phyloP scores from a whole-genome alignment of 2,329 filamentous ascomycete species.

The Pseudogymnoascus sp. region DNA sequence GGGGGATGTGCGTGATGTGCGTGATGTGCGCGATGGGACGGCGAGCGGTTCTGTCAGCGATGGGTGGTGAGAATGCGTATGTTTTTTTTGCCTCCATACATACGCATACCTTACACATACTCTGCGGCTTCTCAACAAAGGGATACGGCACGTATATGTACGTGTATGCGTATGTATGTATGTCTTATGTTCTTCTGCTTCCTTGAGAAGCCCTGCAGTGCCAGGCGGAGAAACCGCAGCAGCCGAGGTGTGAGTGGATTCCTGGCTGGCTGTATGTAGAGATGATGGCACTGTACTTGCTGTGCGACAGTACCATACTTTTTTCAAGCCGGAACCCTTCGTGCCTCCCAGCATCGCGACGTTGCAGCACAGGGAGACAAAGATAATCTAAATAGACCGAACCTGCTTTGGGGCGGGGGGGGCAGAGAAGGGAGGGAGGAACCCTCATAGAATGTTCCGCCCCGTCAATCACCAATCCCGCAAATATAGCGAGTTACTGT shows the following conservation, averaged over 20 bases:
- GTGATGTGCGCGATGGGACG: background rate
- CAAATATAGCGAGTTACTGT: background rate
- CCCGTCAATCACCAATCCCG: background rate
- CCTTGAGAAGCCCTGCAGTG: background rate
- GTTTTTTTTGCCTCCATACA: background rate
- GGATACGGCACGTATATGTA: background rate
- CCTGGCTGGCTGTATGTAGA: background rate
- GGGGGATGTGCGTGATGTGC: background rate
- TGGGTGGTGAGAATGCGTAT: background rate
- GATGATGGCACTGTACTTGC: background rate
- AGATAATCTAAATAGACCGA: background rate
- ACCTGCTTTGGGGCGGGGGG: background rate
- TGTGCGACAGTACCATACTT: background rate
- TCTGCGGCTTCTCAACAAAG: background rate
- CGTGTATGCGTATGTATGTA: background rate
- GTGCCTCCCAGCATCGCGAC: background rate
- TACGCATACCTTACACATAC: background rate
- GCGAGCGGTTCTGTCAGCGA: background rate
- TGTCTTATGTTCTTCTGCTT: background rate
- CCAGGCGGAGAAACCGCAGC: background rate
- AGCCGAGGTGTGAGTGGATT: slow-evolving; percentile 2
- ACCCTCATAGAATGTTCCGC: background rate
- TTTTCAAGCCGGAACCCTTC: background rate
- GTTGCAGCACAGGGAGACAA: background rate
- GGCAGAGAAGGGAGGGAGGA: background rate